phyloP scores from a whole-genome alignment of 2,329 filamentous ascomycete species.

The Cordyceps cateniannulata region DNA sequence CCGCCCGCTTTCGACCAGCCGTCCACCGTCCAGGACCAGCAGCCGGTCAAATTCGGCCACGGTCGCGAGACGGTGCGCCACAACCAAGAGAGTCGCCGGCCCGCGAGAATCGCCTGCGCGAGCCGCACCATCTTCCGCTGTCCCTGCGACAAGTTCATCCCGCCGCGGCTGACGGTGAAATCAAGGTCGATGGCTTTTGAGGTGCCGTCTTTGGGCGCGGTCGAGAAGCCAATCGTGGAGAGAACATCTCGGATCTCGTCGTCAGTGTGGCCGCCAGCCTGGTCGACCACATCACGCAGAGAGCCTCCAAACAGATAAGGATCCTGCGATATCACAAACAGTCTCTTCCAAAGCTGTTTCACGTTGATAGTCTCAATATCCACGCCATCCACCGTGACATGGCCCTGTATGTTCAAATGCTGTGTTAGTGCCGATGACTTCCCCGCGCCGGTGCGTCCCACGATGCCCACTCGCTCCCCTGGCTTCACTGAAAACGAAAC shows the following conservation, averaged over 20 bases:
- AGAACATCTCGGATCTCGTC: constrained; percentile 57
- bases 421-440: constrained; percentile 1
- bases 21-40: constrained; percentile 55
- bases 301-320: constrained; percentile 69
- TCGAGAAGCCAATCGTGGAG: constrained; percentile 53
- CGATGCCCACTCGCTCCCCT: constrained; percentile 53
- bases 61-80: constrained; percentile 61
- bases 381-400: neutral
- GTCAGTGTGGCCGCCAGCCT: constrained; percentile 59
- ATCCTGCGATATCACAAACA: constrained; percentile 67
- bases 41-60: constrained; percentile 64
- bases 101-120: constrained; percentile 50
- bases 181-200: neutral
- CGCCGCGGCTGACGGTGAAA: neutral
- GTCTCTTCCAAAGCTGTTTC: constrained; percentile 56
- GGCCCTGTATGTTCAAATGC: neutral
- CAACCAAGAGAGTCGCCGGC: constrained; percentile 55
- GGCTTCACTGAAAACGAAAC: constrained; percentile 53
- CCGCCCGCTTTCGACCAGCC: constrained; percentile 53
- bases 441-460: constrained; percentile 1
- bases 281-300: constrained; percentile 62
- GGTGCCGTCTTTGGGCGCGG: neutral
- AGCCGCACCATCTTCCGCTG: constrained; percentile 63
- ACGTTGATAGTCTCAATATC: constrained; percentile 56
- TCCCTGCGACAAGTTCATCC: constrained; percentile 52